A percentile compares a stretch with the other conserved stretches of the same genome.
phyloP scores from a whole-genome alignment of 768 basidiomycete species.

The Boletus barrowsii region DNA sequence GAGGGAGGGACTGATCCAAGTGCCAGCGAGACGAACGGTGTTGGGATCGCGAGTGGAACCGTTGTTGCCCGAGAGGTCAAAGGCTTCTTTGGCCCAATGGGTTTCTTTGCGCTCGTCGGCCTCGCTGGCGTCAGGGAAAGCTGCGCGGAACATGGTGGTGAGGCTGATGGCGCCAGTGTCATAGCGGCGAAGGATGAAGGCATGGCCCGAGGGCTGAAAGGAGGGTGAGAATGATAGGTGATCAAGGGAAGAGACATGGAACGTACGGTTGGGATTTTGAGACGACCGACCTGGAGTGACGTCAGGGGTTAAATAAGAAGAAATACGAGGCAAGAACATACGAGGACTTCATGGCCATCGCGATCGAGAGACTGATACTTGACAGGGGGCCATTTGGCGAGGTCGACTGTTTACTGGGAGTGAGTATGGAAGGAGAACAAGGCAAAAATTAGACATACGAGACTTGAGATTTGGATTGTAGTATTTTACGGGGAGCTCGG shows the following conservation, averaged over 20 bases:
- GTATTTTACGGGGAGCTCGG: constrained; percentile 48
- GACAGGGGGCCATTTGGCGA: constrained; percentile 59
- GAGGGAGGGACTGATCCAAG: constrained; percentile 70
- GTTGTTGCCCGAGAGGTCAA: constrained; percentile 77
- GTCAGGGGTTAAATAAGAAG: constrained; percentile 14
- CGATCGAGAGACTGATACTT: constrained; percentile 92
- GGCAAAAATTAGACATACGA: constrained; percentile 30
- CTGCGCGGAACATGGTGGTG: constrained; percentile 96
- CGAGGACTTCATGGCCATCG: constrained; percentile 84
- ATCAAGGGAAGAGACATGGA: not conserved
- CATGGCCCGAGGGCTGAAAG: constrained; percentile 69
- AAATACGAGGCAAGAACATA: constrained; percentile 33
- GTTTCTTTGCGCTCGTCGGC: constrained; percentile 76
- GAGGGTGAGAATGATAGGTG: constrained; percentile 14
- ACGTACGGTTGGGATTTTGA: constrained; percentile 87
- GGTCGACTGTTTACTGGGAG: constrained; percentile 31
- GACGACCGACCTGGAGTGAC: constrained; percentile 67
- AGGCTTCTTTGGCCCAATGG: constrained; percentile 78
- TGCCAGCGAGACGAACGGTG: constrained; percentile 80
- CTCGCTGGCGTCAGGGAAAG: constrained; percentile 80
- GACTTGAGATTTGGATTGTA: constrained; percentile 50
- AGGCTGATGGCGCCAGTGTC: constrained; percentile 91
- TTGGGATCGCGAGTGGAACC: constrained; percentile 56
- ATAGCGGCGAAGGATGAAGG: constrained; percentile 90
- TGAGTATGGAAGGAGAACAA: not conserved